A percentile compares a stretch with the other conserved stretches of the same genome.
These are phyloP conservation scores for Teunomyces aglyptinius DNA, from an alignment of 805 yeast species.

Conservation along the genomic window DNA sequence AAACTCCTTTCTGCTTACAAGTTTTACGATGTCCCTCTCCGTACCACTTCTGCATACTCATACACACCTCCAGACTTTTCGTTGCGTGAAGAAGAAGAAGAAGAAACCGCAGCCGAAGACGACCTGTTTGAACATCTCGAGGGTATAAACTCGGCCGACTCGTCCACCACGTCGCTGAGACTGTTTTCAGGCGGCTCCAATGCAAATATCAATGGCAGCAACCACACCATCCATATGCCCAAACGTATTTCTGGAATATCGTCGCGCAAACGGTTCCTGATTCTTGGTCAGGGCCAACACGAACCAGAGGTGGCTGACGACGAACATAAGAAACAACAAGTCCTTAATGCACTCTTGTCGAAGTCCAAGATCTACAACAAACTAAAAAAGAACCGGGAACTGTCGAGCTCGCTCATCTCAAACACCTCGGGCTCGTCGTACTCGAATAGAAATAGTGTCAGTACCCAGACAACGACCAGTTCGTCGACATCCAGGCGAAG, in stretches of 20 bases:
- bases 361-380: constrained; percentile 38
- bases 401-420: constrained; percentile 28
- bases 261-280: constrained; percentile 8
- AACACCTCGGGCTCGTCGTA: constrained; percentile 15
- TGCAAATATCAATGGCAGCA: constrained; percentile 2
- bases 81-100: constrained; percentile 19
- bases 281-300: constrained; percentile 6
- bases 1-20: constrained; percentile 32
- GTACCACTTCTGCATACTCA: background rate
- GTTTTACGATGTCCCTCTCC: constrained; percentile 20
- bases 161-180: constrained; percentile 12
- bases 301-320: constrained; percentile 11
- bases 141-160: constrained; percentile 13
- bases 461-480: constrained; percentile 20
- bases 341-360: constrained; percentile 22
- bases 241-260: constrained; percentile 5
- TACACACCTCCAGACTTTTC: constrained; percentile 12
- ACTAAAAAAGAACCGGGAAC: constrained; percentile 37
- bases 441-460: constrained; percentile 22
- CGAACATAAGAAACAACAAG: constrained; percentile 18
- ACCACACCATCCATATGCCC: background rate
- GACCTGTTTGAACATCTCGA: constrained; percentile 16
- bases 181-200: background rate
- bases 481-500: constrained; percentile 22
- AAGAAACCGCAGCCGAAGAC: constrained; percentile 10